Conservation (phyloP, 2,329 filamentous ascomycete species). For the Penicillium hesseltinei region DNA sequence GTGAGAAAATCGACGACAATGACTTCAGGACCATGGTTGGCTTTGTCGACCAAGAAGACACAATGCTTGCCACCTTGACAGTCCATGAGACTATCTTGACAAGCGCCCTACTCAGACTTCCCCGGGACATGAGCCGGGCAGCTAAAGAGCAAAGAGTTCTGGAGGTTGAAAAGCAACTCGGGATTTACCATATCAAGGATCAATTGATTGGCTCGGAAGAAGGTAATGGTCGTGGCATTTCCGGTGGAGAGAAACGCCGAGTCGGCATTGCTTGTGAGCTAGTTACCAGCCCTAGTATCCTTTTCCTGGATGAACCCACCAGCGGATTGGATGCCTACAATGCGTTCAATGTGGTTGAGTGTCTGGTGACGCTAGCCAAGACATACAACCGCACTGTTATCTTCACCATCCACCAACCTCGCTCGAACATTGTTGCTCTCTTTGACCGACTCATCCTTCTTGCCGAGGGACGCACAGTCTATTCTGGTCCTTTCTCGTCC, state of each 20-base stretch:
- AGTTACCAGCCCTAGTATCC: slow-evolving; percentile 93
- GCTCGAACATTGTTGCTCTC: slow-evolving; percentile 95
- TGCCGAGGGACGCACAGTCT: slow-evolving; percentile 85
- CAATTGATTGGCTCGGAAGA: slow-evolving; percentile 96
- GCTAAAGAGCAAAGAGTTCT: slow-evolving; percentile 89
- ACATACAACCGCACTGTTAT: slow-evolving; percentile 96
- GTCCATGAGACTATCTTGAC: slow-evolving; percentile 97
- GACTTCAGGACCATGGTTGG: slow-evolving; percentile 92
- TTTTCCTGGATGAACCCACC: slow-evolving; percentile 96
- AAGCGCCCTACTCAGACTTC: slow-evolving; percentile 87
- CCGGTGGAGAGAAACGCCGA: slow-evolving; percentile 91
- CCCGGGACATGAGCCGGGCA: slow-evolving; percentile 79
- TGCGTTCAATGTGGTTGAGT: slow-evolving; percentile 97
- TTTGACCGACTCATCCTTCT: slow-evolving; percentile 93
- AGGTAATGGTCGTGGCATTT: slow-evolving; percentile 89
- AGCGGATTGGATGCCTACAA: slow-evolving; percentile 96
- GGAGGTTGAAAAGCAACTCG: slow-evolving; percentile 93
- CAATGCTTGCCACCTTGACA: slow-evolving; percentile 90
- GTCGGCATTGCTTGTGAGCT: slow-evolving; percentile 97
- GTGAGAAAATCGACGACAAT: slow-evolving; percentile 77
- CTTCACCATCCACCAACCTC: slow-evolving; percentile 96
- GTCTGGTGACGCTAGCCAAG: slow-evolving; percentile 89
- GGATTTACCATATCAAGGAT: slow-evolving; percentile 89
- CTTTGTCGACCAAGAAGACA: slow-evolving; percentile 97
- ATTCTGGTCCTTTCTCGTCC: slow-evolving; percentile 82